phyloP scores from a whole-genome alignment of 2,329 filamentous ascomycete species.

The Ceratocystis papillata region DNA sequence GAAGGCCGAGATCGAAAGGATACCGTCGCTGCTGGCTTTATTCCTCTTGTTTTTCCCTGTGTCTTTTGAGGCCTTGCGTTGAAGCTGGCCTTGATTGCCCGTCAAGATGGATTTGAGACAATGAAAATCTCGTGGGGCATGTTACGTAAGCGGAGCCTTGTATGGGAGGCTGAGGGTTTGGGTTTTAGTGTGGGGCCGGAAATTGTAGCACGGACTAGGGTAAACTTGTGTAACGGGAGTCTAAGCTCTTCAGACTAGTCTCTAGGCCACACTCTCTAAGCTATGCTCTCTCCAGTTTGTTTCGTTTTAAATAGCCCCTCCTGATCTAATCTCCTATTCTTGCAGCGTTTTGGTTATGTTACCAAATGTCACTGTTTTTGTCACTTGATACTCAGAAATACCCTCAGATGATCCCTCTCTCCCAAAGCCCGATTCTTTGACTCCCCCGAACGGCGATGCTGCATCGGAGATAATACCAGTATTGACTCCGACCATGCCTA shows the following conservation, averaged over 20 bases:
- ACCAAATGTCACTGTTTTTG: conserved; percentile 53
- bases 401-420: conserved; percentile 69
- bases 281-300: not conserved
- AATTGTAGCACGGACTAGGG: not conserved
- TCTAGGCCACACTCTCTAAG: not conserved
- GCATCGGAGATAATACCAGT: conserved; percentile 55
- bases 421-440: conserved; percentile 74
- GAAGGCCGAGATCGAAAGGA: not conserved
- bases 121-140: conserved; percentile 22
- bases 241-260: not conserved
- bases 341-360: conserved; percentile 48
- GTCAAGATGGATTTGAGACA: not conserved
- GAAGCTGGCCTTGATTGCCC: not conserved
- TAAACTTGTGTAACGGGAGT: not conserved
- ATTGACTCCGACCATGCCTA: conserved; percentile 81
- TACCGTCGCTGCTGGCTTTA: not conserved
- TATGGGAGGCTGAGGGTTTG: conserved; percentile 11
- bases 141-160: conserved; percentile 23
- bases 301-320: not conserved
- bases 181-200: too few species aligned
- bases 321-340: conserved; percentile 24
- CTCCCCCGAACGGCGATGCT: conserved; percentile 59
- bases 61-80: not conserved
- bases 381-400: conserved; percentile 62
- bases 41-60: not conserved